Evolutionary conservation across 805 yeast genomes (phyloP).

Genomic region (Torulaspora microellipsoides): DNA sequence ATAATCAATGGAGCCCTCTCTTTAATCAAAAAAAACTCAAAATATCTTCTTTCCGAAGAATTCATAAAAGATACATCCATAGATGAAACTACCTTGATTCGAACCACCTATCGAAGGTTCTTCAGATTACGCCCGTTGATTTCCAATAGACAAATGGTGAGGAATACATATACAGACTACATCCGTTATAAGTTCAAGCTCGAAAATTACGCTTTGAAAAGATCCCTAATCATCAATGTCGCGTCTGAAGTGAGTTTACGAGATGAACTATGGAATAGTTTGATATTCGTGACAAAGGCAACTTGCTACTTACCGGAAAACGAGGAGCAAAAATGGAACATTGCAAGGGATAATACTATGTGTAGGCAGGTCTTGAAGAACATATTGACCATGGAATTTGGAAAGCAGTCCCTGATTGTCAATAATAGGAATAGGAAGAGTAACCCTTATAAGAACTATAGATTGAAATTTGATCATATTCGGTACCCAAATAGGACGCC

Average conservation of each 20-base stretch:
- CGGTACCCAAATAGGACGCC: slow-evolving; percentile 1
- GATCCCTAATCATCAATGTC: slow-evolving; percentile 13
- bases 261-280: slow-evolving; percentile 16
- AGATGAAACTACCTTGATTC: slow-evolving; percentile 4
- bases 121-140: slow-evolving; percentile 27
- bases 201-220: slow-evolving; percentile 27
- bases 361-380: slow-evolving; percentile 29
- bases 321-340: not conserved
- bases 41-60: slow-evolving; percentile 13
- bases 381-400: slow-evolving; percentile 27
- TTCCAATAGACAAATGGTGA: slow-evolving; percentile 25
- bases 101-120: slow-evolving; percentile 25
- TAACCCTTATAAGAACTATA: slow-evolving; percentile 8
- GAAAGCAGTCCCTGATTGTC: slow-evolving; percentile 16
- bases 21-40: slow-evolving; percentile 13
- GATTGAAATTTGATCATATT: slow-evolving; percentile 18
- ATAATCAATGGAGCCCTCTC: slow-evolving; percentile 17
- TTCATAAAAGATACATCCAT: slow-evolving; percentile 2
- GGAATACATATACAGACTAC: slow-evolving; percentile 26
- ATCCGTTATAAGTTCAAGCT: slow-evolving; percentile 27
- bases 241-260: slow-evolving; percentile 2
- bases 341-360: slow-evolving; percentile 17
- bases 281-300: slow-evolving; percentile 26
- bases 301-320: slow-evolving; percentile 14
- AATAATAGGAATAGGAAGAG: slow-evolving; percentile 1